These are phyloP conservation scores for Physaria fendleri DNA, from an alignment of 345 rosid genomes.

Conservation along the genomic window DNA sequence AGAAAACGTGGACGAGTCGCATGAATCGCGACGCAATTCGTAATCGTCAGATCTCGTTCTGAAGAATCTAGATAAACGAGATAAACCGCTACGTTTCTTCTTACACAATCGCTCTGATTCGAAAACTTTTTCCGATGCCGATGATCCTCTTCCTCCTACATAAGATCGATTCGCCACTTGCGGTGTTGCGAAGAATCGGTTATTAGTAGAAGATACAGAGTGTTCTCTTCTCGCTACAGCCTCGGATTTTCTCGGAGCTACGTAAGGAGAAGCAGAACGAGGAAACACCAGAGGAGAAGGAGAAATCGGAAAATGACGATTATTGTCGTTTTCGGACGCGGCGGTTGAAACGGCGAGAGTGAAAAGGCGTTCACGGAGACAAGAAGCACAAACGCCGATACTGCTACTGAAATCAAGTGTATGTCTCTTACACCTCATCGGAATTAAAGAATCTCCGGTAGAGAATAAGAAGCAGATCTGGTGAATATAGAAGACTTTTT, in stretches of 20 bases:
- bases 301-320: slow-evolving; percentile 12
- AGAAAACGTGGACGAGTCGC: slow-evolving; percentile 20
- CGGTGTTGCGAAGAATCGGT: slow-evolving; percentile 62
- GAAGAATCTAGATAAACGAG: slow-evolving; percentile 49
- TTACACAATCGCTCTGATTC: slow-evolving; percentile 8
- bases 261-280: slow-evolving; percentile 76
- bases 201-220: slow-evolving; percentile 14
- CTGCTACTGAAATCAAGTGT: slow-evolving; percentile 52
- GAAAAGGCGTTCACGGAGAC: slow-evolving; percentile 76
- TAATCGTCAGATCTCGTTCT: slow-evolving; percentile 60
- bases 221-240: slow-evolving; percentile 3
- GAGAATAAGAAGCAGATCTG: slow-evolving; percentile 5
- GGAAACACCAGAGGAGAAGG: slow-evolving; percentile 47
- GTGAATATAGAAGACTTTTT: too few relatives aligned
- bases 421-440: slow-evolving; percentile 85
- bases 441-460: too few relatives aligned
- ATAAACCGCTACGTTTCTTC: slow-evolving; percentile 39
- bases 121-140: slow-evolving; percentile 27
- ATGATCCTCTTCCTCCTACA: background rate
- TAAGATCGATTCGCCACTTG: slow-evolving; percentile 44
- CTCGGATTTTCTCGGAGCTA: slow-evolving; percentile 61
- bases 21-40: slow-evolving; percentile 33
- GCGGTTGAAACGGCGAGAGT: slow-evolving; percentile 46
- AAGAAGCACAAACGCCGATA: slow-evolving; percentile 87
- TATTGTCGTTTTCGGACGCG: slow-evolving; percentile 27